Conservation (phyloP, 495 filamentous ascomycete genomes). For the Neurospora tetrasperma region DNA sequence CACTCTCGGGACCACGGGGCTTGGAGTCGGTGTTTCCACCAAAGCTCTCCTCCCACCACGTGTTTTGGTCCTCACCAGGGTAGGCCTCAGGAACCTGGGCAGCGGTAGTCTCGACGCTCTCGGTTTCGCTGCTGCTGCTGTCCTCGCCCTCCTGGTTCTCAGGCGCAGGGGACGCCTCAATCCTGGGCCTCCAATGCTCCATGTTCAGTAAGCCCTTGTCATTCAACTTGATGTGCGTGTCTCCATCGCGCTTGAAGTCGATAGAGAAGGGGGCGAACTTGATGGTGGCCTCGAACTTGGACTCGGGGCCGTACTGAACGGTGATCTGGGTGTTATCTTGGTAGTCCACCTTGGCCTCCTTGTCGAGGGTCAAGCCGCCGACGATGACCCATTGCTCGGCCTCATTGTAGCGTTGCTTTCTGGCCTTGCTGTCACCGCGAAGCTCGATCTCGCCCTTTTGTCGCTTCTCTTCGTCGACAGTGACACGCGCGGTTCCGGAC, state of each 20-base stretch:
- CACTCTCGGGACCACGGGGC: conserved; percentile 77
- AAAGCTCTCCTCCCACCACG: conserved; percentile 96
- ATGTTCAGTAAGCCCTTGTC: conserved; percentile 78
- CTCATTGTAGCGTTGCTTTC: conserved; percentile 92
- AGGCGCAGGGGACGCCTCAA: conserved; percentile 49
- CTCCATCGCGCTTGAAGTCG: conserved; percentile 73
- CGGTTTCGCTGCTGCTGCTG: neutral
- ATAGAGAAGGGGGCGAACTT: conserved; percentile 71
- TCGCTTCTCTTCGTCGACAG: conserved; percentile 81
- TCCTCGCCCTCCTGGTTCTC: conserved; percentile 43
- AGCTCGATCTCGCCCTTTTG: conserved; percentile 82
- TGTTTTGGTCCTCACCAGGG: conserved; percentile 59
- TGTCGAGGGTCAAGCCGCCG: conserved; percentile 61
- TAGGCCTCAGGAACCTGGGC: neutral
- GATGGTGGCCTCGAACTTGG: conserved; percentile 70
- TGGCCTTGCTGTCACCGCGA: conserved; percentile 68
- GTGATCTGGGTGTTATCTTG: conserved; percentile 57
- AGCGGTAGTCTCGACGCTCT: conserved; percentile 1
- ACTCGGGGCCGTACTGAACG: conserved; percentile 69
- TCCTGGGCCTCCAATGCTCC: conserved; percentile 91
- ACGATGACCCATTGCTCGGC: conserved; percentile 78
- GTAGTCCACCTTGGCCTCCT: conserved; percentile 47
- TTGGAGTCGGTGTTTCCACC: conserved; percentile 91
- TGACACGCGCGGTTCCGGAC: conserved; percentile 76
- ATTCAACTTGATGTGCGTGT: conserved; percentile 81